Evolutionary conservation across 768 basidiomycete genomes (phyloP).

Genomic region (Daedalea quercina): DNA sequence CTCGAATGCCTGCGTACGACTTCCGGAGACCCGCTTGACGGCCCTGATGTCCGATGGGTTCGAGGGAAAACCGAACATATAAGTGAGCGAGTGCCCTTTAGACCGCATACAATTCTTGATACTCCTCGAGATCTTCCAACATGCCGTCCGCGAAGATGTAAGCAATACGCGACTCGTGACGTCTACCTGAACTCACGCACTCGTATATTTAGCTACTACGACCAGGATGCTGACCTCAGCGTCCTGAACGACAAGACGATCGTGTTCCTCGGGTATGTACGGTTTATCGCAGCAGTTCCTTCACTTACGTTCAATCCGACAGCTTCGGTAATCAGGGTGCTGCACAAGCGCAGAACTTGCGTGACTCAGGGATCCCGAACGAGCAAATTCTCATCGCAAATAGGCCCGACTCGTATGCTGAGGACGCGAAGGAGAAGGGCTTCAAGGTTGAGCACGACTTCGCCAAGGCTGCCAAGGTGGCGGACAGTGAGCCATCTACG

Average conservation of each 20-base stretch:
- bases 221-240: constrained; percentile 50
- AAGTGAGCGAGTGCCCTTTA: background rate
- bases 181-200: background rate
- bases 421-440: constrained; percentile 47
- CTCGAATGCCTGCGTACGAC: background rate
- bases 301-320: background rate
- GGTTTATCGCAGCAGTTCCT: background rate
- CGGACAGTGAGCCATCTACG: constrained; percentile 39
- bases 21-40: constrained; percentile 1
- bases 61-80: background rate
- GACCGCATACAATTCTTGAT: background rate
- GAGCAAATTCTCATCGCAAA: constrained; percentile 57
- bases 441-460: constrained; percentile 55
- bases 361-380: constrained; percentile 57
- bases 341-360: constrained; percentile 59
- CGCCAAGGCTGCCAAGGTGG: constrained; percentile 43
- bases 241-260: constrained; percentile 43
- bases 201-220: constrained; percentile 41
- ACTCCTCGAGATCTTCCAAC: background rate
- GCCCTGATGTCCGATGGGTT: background rate
- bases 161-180: constrained; percentile 9
- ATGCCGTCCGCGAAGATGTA: constrained; percentile 47
- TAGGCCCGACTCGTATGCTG: constrained; percentile 50
- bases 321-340: constrained; percentile 65
- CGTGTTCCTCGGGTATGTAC: constrained; percentile 50